Evolutionary conservation across 371 early-diverging fungal species (phyloP).

Genomic region (Batkoa obscura): DNA sequence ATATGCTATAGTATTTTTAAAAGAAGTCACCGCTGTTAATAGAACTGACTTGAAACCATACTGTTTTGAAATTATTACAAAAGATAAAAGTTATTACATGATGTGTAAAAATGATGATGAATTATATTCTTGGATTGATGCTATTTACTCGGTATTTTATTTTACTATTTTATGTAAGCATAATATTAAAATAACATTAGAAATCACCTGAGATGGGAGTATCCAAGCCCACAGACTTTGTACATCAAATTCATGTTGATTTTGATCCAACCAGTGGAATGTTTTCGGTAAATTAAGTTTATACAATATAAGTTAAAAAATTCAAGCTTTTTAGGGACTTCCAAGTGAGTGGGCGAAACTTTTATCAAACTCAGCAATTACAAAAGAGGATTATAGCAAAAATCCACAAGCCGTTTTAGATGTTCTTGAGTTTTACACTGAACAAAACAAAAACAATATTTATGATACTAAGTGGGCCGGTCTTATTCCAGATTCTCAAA

Average conservation of each 20-base stretch:
- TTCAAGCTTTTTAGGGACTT: conserved; percentile 36
- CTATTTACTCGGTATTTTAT: conserved; percentile 53
- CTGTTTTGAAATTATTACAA: conserved; percentile 77
- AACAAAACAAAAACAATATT: conserved; percentile 21
- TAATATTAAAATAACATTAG: conserved; percentile 13
- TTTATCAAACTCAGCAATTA: conserved; percentile 74
- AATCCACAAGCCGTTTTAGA: conserved; percentile 95
- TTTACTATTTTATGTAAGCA: background rate
- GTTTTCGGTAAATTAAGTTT: conserved; percentile 49
- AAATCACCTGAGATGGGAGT: conserved; percentile 71
- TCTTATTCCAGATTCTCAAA: background rate
- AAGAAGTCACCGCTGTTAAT: conserved; percentile 66
- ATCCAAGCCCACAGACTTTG: conserved; percentile 85
- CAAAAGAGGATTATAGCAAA: conserved; percentile 85
- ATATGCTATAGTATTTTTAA: conserved; percentile 56
- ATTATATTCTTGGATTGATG: conserved; percentile 91
- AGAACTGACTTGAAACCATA: conserved; percentile 70
- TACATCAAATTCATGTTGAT: conserved; percentile 90
- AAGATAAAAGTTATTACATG: conserved; percentile 66
- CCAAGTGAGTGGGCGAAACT: conserved; percentile 86
- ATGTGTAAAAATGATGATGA: conserved; percentile 85
- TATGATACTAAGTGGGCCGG: conserved; percentile 6
- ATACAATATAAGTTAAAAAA: background rate
- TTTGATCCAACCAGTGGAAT: conserved; percentile 84
- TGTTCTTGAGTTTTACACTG: conserved; percentile 90